A percentile compares a stretch with the other conserved stretches of the same genome.
Evolutionary conservation across 495 filamentous ascomycete species (phyloP).

Genomic region (Penicillium salamii): DNA sequence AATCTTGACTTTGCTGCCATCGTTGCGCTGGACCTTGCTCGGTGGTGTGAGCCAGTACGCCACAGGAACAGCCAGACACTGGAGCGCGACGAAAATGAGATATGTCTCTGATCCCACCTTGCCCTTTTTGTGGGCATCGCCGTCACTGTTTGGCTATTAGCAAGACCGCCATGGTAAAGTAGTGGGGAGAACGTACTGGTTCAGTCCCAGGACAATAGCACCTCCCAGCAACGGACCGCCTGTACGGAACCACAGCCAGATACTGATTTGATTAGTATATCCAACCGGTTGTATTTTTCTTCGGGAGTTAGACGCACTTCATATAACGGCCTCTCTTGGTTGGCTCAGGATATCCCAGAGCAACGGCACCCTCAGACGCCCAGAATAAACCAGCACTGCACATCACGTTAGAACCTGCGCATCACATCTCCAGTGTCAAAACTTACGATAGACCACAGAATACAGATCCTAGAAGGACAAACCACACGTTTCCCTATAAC

Average conservation of each 20-base stretch:
- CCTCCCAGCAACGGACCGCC: slow-evolving; percentile 59
- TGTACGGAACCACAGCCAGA: slow-evolving; percentile 60
- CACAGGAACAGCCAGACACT: slow-evolving; percentile 52
- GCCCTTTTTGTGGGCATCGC: slow-evolving; percentile 20
- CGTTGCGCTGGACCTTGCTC: slow-evolving; percentile 51
- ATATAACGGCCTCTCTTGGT: slow-evolving; percentile 55
- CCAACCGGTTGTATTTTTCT: background rate
- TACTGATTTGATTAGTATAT: slow-evolving; percentile 13
- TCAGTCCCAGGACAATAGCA: slow-evolving; percentile 60
- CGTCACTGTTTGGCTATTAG: slow-evolving; percentile 14
- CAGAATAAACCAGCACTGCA: slow-evolving; percentile 58
- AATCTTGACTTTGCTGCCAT: slow-evolving; percentile 51
- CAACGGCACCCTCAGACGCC: slow-evolving; percentile 63
- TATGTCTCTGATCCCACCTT: slow-evolving; percentile 44
- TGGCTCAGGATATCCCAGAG: slow-evolving; percentile 60
- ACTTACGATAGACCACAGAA: slow-evolving; percentile 57
- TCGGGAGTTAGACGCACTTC: slow-evolving; percentile 23
- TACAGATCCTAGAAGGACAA: slow-evolving; percentile 60
- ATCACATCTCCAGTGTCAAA: background rate
- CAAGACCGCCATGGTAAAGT: slow-evolving; percentile 7
- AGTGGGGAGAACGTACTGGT: slow-evolving; percentile 31
- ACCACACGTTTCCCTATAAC: slow-evolving; percentile 54
- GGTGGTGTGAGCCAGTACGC: slow-evolving; percentile 54
- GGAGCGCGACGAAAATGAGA: slow-evolving; percentile 57
- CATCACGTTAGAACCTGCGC: background rate